Conservation (phyloP, 305 asterid genomes). For the Fraxinus baroniana region DNA sequence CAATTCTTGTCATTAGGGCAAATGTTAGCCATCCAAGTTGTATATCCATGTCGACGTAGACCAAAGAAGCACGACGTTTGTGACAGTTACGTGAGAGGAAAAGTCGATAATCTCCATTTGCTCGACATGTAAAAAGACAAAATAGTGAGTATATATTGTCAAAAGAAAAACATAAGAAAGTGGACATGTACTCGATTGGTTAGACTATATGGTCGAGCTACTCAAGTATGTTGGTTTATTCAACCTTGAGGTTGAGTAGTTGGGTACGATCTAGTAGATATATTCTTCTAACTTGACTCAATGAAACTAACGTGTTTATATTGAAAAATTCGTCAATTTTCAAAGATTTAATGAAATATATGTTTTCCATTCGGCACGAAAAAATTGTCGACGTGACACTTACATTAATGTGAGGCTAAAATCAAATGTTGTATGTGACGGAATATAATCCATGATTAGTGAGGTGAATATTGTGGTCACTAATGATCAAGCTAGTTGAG, state of each 20-base stretch:
- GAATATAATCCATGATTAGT: neutral
- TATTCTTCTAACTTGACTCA: neutral
- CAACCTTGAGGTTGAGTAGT: neutral
- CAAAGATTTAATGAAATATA: neutral
- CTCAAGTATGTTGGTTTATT: neutral
- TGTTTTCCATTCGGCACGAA: neutral
- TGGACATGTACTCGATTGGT: neutral
- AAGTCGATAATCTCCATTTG: neutral
- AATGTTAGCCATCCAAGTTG: conserved; percentile 27
- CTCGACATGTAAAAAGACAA: neutral
- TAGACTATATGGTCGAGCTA: neutral
- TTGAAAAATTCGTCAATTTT: neutral
- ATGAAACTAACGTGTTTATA: neutral
- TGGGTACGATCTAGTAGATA: neutral
- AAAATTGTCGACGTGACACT: neutral
- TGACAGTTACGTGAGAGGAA: neutral
- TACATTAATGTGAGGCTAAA: neutral
- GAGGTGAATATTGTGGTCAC: neutral
- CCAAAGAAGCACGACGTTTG: neutral
- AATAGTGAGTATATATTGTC: neutral
- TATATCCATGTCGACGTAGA: neutral
- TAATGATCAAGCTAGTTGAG: neutral
- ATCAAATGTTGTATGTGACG: neutral
- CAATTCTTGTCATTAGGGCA: conserved; percentile 16
- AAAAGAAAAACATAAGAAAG: neutral